Conservation (phyloP, 1,284 basidiomycete genomes). For the Coniophora puteana region DNA sequence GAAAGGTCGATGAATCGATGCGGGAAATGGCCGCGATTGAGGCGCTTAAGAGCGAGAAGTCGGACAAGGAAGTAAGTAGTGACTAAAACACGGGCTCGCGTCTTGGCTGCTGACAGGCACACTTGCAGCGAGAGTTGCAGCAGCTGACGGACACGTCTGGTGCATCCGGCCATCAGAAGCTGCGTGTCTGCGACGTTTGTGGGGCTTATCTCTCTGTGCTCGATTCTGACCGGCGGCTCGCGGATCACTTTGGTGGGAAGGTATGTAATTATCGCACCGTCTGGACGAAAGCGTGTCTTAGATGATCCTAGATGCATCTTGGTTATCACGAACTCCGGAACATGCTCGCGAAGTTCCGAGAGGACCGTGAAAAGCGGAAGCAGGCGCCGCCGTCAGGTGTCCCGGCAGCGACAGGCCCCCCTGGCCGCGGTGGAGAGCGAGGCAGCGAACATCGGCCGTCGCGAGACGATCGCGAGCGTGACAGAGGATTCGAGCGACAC, state of each 20-base stretch:
- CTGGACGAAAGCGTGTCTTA: constrained; percentile 16
- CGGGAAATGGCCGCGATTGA: constrained; percentile 96
- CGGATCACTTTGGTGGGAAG: constrained; percentile 99
- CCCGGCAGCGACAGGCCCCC: constrained; percentile 19
- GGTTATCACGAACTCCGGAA: constrained; percentile 98
- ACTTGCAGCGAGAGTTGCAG: constrained; percentile 81
- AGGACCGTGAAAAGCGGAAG: constrained; percentile 84
- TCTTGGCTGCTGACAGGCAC: constrained; percentile 4
- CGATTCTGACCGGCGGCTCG: constrained; percentile 97
- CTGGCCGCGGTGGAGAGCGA: constrained; percentile 35
- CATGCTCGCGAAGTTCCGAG: constrained; percentile 85
- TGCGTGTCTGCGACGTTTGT: constrained; percentile 98
- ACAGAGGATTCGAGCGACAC: constrained; percentile 69
- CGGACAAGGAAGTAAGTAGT: constrained; percentile 80
- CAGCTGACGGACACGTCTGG: constrained; percentile 97
- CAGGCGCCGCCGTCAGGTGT: constrained; percentile 43
- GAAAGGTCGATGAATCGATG: constrained; percentile 98
- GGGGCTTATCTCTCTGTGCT: constrained; percentile 97
- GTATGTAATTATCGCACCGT: constrained; percentile 40
- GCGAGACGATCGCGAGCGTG: constrained; percentile 60
- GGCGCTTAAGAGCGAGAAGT: constrained; percentile 94
- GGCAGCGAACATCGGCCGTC: constrained; percentile 51
- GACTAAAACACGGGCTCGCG: constrained; percentile 9
- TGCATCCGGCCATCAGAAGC: constrained; percentile 97
- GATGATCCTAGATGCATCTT: constrained; percentile 83